Conservation (phyloP, 1,139 yeast species). For the Diutina scorzettiae region DNA sequence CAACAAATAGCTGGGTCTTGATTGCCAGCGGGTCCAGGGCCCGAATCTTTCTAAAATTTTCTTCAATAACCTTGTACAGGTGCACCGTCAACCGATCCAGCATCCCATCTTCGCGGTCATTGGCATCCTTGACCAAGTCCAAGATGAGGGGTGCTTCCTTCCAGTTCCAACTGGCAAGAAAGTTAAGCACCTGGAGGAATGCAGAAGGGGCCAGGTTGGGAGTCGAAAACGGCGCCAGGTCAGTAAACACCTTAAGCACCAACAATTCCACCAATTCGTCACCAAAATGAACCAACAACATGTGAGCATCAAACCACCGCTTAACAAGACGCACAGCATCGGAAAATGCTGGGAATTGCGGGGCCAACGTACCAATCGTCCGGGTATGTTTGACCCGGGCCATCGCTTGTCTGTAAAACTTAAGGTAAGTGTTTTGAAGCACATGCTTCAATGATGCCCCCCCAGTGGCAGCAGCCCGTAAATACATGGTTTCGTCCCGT, state of each 20-base stretch:
- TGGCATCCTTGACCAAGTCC: conserved; percentile 45
- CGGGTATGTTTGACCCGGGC: conserved; percentile 77
- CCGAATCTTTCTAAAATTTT: conserved; percentile 55
- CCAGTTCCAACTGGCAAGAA: conserved; percentile 88
- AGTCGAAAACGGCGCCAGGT: conserved; percentile 67
- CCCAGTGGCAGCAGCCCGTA: conserved; percentile 56
- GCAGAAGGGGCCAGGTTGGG: conserved; percentile 79
- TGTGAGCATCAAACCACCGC: conserved; percentile 70
- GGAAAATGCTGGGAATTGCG: conserved; percentile 63
- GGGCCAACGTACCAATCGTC: conserved; percentile 57
- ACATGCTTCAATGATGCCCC: conserved; percentile 39
- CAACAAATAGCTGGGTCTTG: conserved; percentile 71
- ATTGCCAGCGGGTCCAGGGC: conserved; percentile 72
- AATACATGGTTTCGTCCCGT: conserved; percentile 64
- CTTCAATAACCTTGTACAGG: conserved; percentile 49
- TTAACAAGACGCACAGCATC: conserved; percentile 78
- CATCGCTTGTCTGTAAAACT: conserved; percentile 54
- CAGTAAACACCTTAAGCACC: conserved; percentile 76
- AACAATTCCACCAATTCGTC: conserved; percentile 77
- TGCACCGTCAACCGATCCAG: conserved; percentile 56
- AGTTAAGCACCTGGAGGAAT: conserved; percentile 60
- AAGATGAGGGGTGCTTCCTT: conserved; percentile 71
- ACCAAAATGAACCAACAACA: conserved; percentile 53
- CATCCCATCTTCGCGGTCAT: conserved; percentile 23
- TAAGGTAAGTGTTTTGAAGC: conserved; percentile 50